These are phyloP conservation scores for Phaseolus coccineus DNA, from an alignment of 331 rosid species.

Conservation along the genomic window DNA sequence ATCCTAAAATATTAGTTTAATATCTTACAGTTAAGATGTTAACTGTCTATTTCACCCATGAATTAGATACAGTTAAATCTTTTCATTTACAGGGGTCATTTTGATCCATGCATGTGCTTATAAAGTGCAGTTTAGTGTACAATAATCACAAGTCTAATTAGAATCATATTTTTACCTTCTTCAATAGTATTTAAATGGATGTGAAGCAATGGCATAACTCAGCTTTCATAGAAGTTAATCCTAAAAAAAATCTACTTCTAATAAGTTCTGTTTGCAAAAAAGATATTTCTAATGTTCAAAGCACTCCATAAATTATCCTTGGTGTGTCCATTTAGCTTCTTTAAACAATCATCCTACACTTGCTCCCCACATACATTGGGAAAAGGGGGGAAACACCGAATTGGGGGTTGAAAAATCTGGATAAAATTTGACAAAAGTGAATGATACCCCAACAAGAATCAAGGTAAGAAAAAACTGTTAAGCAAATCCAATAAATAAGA, in stretches of 20 bases:
- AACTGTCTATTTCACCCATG: no score
- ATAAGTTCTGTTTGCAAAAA: background rate
- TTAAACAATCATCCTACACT: slow-evolving; percentile 41
- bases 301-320: slow-evolving; percentile 38
- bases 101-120: background rate
- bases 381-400: background rate
- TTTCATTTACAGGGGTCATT: background rate
- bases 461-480: slow-evolving; percentile 38
- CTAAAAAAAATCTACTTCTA: background rate
- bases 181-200: background rate
- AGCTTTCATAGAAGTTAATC: background rate
- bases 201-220: background rate
- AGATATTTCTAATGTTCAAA: slow-evolving; percentile 5
- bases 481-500: slow-evolving; percentile 29
- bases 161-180: background rate
- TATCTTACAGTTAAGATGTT: no score
- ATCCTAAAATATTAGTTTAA: no score
- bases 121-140: background rate
- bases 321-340: slow-evolving; percentile 36
- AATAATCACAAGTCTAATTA: background rate
- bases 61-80: background rate
- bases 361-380: slow-evolving; percentile 22
- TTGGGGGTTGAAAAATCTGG: slow-evolving; percentile 21
- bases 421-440: slow-evolving; percentile 44
- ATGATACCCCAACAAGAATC: slow-evolving; percentile 14